Percentiles rank a stretch among this genome's conserved stretches.
These are phyloP conservation scores for Rhinocladiella similis DNA, from an alignment of 2,329 filamentous ascomycete genomes.

Conservation along the genomic window DNA sequence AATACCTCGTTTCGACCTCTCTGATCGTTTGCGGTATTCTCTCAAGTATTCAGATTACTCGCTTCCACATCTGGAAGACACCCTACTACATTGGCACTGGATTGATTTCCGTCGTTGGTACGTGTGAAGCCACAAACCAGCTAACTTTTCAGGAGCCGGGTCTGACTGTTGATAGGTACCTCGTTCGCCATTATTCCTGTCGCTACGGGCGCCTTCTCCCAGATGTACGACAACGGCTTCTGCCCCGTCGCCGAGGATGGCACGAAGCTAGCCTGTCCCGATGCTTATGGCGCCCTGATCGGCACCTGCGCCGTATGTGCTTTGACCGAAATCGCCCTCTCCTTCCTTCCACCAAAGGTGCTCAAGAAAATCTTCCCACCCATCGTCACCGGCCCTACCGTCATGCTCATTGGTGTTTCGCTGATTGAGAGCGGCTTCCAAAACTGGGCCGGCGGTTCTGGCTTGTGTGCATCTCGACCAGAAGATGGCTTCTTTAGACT, in stretches of 20 bases:
- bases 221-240: slow-evolving; percentile 66
- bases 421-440: slow-evolving; percentile 64
- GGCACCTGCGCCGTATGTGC: slow-evolving; percentile 54
- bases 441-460: slow-evolving; percentile 68
- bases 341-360: slow-evolving; percentile 61
- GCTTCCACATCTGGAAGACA: slow-evolving; percentile 62
- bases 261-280: slow-evolving; percentile 61
- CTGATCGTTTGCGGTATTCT: slow-evolving; percentile 68
- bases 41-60: slow-evolving; percentile 65
- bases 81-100: slow-evolving; percentile 67
- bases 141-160: too few relatives aligned
- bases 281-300: slow-evolving; percentile 66
- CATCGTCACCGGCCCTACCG: slow-evolving; percentile 66
- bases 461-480: slow-evolving; percentile 43
- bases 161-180: slow-evolving; percentile 41
- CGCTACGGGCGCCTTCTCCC: slow-evolving; percentile 59
- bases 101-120: slow-evolving; percentile 63
- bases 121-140: too few relatives aligned
- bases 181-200: slow-evolving; percentile 68
- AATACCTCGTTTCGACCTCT: slow-evolving; percentile 69
- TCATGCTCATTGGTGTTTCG: slow-evolving; percentile 66
- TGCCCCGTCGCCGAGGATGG: slow-evolving; percentile 60
- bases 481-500: slow-evolving; percentile 51
- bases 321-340: slow-evolving; percentile 62
- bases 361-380: slow-evolving; percentile 67